Percentiles rank a stretch among this genome's conserved stretches.
These are phyloP conservation scores for Candida pseudoglaebosa DNA, from an alignment of 805 yeast genomes.

Conservation along the genomic window DNA sequence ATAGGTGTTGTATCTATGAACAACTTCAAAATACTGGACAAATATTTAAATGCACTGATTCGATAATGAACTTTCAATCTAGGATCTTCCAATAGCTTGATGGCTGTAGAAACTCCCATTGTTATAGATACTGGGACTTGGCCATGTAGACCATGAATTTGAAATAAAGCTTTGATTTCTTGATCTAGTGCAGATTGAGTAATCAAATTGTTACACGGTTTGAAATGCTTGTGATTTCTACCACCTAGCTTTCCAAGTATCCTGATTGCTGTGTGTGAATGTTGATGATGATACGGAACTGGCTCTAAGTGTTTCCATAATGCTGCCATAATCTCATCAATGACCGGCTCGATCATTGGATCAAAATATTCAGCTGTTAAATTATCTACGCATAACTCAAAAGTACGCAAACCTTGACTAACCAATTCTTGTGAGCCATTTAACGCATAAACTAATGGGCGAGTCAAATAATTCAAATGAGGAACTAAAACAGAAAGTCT, in stretches of 20 bases:
- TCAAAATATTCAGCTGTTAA: slow-evolving; percentile 95
- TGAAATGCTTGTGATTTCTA: slow-evolving; percentile 80
- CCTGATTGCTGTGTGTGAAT: slow-evolving; percentile 89
- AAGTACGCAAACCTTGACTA: slow-evolving; percentile 89
- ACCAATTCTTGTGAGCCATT: slow-evolving; percentile 89
- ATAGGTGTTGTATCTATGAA: slow-evolving; percentile 56
- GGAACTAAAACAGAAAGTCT: slow-evolving; percentile 91
- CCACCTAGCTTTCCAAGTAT: slow-evolving; percentile 96
- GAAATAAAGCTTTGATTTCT: slow-evolving; percentile 64
- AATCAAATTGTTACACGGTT: slow-evolving; percentile 65
- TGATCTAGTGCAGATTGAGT: slow-evolving; percentile 56
- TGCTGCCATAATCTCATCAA: slow-evolving; percentile 90
- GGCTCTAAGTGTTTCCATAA: slow-evolving; percentile 89
- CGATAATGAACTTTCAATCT: slow-evolving; percentile 62
- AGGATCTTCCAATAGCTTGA: slow-evolving; percentile 68
- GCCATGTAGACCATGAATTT: slow-evolving; percentile 61
- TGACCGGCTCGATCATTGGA: slow-evolving; percentile 94
- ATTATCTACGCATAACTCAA: slow-evolving; percentile 94
- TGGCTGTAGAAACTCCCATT: slow-evolving; percentile 77
- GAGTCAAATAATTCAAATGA: slow-evolving; percentile 80
- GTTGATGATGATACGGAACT: slow-evolving; percentile 90
- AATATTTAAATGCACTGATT: slow-evolving; percentile 70
- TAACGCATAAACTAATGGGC: slow-evolving; percentile 86
- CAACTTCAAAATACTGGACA: slow-evolving; percentile 61
- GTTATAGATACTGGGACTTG: slow-evolving; percentile 71